Evolutionary conservation across 73 alveolate genomes (phyloP).

Genomic region (Uronychia binucleata): DNA sequence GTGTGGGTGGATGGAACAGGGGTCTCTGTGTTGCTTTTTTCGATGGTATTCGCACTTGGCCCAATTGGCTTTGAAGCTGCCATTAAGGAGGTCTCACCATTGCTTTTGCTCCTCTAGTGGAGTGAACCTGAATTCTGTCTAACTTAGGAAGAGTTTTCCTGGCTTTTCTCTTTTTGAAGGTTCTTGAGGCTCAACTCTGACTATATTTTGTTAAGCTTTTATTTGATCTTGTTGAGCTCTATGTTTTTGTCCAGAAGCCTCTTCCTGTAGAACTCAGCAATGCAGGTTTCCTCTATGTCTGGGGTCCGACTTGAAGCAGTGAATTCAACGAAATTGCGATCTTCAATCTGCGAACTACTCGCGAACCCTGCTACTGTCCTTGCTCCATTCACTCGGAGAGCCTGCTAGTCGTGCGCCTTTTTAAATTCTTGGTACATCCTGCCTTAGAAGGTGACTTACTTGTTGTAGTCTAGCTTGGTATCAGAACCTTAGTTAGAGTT

Average conservation of each 20-base stretch:
- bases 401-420: no score
- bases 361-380: no score
- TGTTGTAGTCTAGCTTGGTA: no score
- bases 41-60: neutral
- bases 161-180: neutral
- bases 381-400: no score
- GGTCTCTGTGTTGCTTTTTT: neutral
- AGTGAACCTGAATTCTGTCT: neutral
- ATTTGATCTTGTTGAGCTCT: neutral
- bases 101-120: neutral
- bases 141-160: neutral
- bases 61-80: neutral
- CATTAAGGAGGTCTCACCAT: neutral
- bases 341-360: no score
- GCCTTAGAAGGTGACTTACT: no score
- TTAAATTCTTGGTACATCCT: no score
- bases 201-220: neutral
- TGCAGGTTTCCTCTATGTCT: neutral
- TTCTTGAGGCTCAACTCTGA: neutral
- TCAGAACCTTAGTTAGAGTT: no score
- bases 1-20: no score
- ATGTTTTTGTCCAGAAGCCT: neutral
- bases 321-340: no score
- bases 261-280: neutral
- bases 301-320: constrained; percentile 3